Percentiles rank a stretch among this genome's conserved stretches.
Conservation (phyloP, 1,284 basidiomycete species). For the Heterobasidion irregulare region DNA sequence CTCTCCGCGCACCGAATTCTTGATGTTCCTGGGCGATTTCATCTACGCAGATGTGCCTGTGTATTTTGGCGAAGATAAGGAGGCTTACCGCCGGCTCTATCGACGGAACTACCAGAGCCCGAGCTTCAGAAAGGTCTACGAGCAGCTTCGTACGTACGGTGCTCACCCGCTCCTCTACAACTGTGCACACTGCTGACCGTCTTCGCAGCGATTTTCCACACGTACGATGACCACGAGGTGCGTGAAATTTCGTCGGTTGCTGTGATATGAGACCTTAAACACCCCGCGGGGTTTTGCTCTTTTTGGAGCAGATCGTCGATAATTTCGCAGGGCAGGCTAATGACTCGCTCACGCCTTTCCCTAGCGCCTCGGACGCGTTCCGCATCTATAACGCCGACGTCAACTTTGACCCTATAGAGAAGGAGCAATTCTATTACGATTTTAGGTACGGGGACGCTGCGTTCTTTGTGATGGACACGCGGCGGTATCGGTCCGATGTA, state of each 20-base stretch:
- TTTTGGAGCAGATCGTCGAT: slow-evolving; percentile 41
- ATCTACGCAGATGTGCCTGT: slow-evolving; percentile 73
- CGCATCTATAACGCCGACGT: slow-evolving; percentile 57
- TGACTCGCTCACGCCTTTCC: slow-evolving; percentile 42
- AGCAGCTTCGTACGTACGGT: slow-evolving; percentile 48
- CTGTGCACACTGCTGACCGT: slow-evolving; percentile 1
- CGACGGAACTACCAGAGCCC: slow-evolving; percentile 56
- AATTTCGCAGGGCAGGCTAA: slow-evolving; percentile 54
- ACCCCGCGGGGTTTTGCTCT: background rate
- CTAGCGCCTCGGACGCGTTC: slow-evolving; percentile 58
- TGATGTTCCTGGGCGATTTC: slow-evolving; percentile 65
- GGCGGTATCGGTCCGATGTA: slow-evolving; percentile 51
- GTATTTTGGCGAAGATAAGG: slow-evolving; percentile 46
- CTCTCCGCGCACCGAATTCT: slow-evolving; percentile 34
- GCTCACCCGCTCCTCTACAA: background rate
- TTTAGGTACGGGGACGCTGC: slow-evolving; percentile 64
- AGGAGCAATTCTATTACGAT: slow-evolving; percentile 52
- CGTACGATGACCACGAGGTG: slow-evolving; percentile 67
- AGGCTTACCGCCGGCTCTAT: slow-evolving; percentile 57
- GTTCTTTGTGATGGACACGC: slow-evolving; percentile 78
- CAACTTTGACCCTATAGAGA: slow-evolving; percentile 47
- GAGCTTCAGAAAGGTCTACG: slow-evolving; percentile 60
- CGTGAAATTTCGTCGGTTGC: background rate
- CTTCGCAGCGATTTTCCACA: slow-evolving; percentile 47
- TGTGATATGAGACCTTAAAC: background rate